Percentiles rank a stretch among this genome's conserved stretches.
Evolutionary conservation across 768 basidiomycete genomes (phyloP).

Genomic region (Botryobasidium botryosum): DNA sequence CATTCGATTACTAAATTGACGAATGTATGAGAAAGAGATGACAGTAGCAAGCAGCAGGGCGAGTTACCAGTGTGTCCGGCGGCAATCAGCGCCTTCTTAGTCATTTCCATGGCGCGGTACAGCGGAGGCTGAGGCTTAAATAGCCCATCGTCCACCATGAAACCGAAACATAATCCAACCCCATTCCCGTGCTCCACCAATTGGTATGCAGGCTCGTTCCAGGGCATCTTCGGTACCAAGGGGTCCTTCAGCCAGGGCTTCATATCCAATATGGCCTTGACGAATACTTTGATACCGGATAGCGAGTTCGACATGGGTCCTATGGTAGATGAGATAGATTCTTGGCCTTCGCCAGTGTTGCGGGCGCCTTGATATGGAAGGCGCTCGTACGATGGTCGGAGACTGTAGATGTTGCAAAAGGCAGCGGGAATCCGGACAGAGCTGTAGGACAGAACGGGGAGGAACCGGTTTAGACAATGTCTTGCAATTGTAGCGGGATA

Average conservation of each 20-base stretch:
- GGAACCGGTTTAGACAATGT: neutral
- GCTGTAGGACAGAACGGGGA: constrained; percentile 26
- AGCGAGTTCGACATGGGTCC: constrained; percentile 52
- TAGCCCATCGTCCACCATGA: constrained; percentile 53
- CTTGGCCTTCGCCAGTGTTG: constrained; percentile 54
- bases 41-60: neutral
- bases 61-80: constrained; percentile 46
- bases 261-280: constrained; percentile 39
- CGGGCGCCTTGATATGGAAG: constrained; percentile 51
- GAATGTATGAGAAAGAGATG: neutral
- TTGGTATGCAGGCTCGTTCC: constrained; percentile 42
- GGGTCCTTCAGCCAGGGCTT: constrained; percentile 58
- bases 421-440: constrained; percentile 55
- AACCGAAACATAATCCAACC: constrained; percentile 32
- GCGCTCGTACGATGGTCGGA: constrained; percentile 52
- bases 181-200: constrained; percentile 37
- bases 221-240: constrained; percentile 35
- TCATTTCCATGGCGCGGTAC: constrained; percentile 36
- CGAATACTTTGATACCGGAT: constrained; percentile 46
- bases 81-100: constrained; percentile 36
- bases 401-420: constrained; percentile 51
- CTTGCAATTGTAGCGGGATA: neutral
- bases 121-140: constrained; percentile 49
- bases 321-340: constrained; percentile 51
- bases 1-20: constrained; percentile 44